phyloP scores from a whole-genome alignment of 768 basidiomycete genomes.

The Boletus coccyginus region DNA sequence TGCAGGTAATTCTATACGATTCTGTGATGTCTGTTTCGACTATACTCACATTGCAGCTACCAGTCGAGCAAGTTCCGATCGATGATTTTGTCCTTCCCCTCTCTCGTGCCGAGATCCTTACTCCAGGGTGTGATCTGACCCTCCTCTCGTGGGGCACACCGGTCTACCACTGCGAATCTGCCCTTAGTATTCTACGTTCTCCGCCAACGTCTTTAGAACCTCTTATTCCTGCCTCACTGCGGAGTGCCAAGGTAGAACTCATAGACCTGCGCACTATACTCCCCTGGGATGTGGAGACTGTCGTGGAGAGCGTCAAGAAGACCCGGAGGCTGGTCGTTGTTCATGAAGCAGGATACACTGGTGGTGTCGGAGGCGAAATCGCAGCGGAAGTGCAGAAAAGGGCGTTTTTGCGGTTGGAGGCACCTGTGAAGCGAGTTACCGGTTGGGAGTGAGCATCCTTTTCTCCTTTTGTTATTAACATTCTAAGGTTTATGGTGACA shows the following conservation, averaged over 20 bases:
- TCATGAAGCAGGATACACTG: conserved; percentile 87
- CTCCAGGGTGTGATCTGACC: conserved; percentile 80
- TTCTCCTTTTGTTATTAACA: neutral
- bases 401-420: conserved; percentile 84
- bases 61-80: conserved; percentile 89
- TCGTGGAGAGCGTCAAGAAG: conserved; percentile 78
- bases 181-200: conserved; percentile 66
- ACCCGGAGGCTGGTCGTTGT: conserved; percentile 87
- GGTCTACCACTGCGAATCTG: conserved; percentile 84
- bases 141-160: conserved; percentile 93
- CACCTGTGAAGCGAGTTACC: conserved; percentile 81
- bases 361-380: conserved; percentile 88
- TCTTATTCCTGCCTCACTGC: conserved; percentile 63
- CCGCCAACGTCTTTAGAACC: conserved; percentile 63
- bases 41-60: conserved; percentile 1
- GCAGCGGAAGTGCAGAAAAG: conserved; percentile 87
- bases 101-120: conserved; percentile 73
- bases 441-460: conserved; percentile 86
- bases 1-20: conserved; percentile 46
- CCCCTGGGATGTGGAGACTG: conserved; percentile 82
- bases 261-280: conserved; percentile 89
- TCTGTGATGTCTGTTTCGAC: neutral
- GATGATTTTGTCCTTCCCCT: conserved; percentile 87
- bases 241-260: conserved; percentile 75
- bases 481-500: conserved; percentile 27